These are phyloP conservation scores for Podaxis sp. DNA, from an alignment of 768 basidiomycete genomes.

Conservation along the genomic window DNA sequence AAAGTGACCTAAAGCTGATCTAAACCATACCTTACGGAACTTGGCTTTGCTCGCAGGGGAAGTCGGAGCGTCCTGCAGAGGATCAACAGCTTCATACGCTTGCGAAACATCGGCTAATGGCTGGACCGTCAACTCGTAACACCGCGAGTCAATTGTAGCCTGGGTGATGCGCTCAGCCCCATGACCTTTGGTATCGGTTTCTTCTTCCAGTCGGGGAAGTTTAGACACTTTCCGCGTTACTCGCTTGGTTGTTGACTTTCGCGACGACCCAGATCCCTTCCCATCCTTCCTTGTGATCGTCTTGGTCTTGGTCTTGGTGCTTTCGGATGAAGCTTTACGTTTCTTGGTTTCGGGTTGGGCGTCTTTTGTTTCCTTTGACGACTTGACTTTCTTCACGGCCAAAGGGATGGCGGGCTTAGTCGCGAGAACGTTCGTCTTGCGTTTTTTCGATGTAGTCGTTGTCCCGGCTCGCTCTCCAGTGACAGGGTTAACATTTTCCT, in stretches of 20 bases:
- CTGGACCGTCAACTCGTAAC: conserved; percentile 77
- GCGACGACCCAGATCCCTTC: conserved; percentile 29
- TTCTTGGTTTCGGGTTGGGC: conserved; percentile 56
- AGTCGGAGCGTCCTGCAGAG: conserved; percentile 17
- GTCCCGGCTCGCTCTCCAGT: conserved; percentile 63
- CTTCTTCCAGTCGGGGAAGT: conserved; percentile 49
- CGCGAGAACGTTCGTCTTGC: conserved; percentile 59
- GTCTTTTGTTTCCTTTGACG: conserved; percentile 32
- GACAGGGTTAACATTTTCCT: conserved; percentile 78
- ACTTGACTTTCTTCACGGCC: conserved; percentile 43
- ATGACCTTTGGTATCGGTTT: conserved; percentile 29
- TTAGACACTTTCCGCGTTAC: conserved; percentile 18
- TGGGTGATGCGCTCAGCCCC: conserved; percentile 40
- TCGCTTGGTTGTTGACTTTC: conserved; percentile 38
- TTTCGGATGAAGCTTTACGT: conserved; percentile 46
- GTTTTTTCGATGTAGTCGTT: conserved; percentile 50
- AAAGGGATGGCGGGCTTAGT: conserved; percentile 46
- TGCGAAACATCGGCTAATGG: conserved; percentile 76
- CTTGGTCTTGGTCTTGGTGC: conserved; percentile 27
- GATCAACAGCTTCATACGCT: conserved; percentile 52
- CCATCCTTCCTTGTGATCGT: conserved; percentile 31
- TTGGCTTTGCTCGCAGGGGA: conserved; percentile 30
- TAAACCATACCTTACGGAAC: conserved; percentile 30
- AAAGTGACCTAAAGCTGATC: conserved; percentile 14
- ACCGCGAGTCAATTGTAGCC: conserved; percentile 64